Evolutionary conservation across 2,329 filamentous ascomycete genomes (phyloP).

Genomic region (Laburnicola sp.): DNA sequence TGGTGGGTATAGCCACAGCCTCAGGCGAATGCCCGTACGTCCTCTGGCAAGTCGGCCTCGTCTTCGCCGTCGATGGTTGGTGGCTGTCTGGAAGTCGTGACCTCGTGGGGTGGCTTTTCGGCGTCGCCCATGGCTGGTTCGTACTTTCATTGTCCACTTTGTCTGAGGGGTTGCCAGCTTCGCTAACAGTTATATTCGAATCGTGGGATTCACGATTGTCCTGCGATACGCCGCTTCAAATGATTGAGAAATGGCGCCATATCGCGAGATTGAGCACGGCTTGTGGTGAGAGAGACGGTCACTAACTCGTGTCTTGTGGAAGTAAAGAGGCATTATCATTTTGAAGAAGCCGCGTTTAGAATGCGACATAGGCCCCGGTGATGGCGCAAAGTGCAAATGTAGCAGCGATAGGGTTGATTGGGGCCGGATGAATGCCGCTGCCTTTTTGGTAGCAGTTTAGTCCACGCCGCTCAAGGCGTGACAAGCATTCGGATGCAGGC

Average conservation of each 20-base stretch:
- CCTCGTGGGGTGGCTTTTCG: constrained; percentile 8
- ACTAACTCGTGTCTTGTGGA: background rate
- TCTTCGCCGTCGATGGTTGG: constrained; percentile 22
- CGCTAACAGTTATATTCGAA: background rate
- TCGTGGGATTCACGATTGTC: background rate
- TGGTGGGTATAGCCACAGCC: too few species aligned
- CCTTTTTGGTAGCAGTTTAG: constrained; percentile 16
- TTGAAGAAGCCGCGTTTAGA: background rate
- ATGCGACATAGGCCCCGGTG: constrained; percentile 19
- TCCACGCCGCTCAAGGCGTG: constrained; percentile 9
- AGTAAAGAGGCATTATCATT: background rate
- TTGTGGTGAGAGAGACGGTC: background rate
- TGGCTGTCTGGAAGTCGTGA: background rate
- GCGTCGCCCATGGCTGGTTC: background rate
- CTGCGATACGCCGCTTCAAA: constrained; percentile 4
- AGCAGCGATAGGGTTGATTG: constrained; percentile 11
- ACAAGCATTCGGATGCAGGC: constrained; percentile 17
- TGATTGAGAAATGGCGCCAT: constrained; percentile 16
- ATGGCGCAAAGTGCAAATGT: constrained; percentile 23
- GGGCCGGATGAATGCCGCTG: constrained; percentile 20
- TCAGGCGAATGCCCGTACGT: constrained; percentile 45
- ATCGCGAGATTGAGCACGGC: background rate
- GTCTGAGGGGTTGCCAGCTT: background rate
- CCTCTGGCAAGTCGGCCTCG: constrained; percentile 36
- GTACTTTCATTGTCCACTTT: constrained; percentile 4